These are phyloP conservation scores for Salisapilia sapeloensis DNA, from an alignment of 352 stramenopile species.

Conservation along the genomic window DNA sequence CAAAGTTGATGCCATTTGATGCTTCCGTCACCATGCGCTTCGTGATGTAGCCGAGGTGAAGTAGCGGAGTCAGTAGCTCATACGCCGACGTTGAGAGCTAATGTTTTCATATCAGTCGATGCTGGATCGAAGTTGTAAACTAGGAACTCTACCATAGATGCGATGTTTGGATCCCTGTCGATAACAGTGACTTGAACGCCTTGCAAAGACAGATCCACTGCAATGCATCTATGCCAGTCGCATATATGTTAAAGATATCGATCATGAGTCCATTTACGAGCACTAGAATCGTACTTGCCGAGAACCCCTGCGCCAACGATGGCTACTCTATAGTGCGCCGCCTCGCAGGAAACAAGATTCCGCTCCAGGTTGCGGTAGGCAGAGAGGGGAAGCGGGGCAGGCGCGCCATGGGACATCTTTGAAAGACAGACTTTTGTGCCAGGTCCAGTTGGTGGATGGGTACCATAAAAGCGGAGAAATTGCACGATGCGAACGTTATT, in stretches of 20 bases:
- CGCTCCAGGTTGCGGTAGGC: no score
- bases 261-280: neutral
- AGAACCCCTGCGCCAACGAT: conserved; percentile 50
- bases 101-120: neutral
- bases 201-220: conserved; percentile 45
- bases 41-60: conserved; percentile 59
- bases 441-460: no score
- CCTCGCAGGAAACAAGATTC: no score
- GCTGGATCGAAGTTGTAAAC: neutral
- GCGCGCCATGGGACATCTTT: no score
- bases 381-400: no score
- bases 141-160: conserved; percentile 9
- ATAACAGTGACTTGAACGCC: conserved; percentile 38
- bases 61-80: conserved; percentile 45
- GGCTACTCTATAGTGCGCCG: conserved; percentile 13
- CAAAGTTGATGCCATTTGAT: conserved; percentile 25
- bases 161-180: conserved; percentile 26
- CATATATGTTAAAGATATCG: neutral
- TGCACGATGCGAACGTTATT: no score
- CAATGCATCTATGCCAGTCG: conserved; percentile 18
- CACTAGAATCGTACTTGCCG: conserved; percentile 12
- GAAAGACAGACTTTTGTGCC: no score
- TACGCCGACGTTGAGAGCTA: conserved; percentile 39
- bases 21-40: conserved; percentile 54
- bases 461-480: no score